These are phyloP conservation scores for Hypoxylon sp. DNA, from an alignment of 2,329 filamentous ascomycete genomes.

Conservation along the genomic window DNA sequence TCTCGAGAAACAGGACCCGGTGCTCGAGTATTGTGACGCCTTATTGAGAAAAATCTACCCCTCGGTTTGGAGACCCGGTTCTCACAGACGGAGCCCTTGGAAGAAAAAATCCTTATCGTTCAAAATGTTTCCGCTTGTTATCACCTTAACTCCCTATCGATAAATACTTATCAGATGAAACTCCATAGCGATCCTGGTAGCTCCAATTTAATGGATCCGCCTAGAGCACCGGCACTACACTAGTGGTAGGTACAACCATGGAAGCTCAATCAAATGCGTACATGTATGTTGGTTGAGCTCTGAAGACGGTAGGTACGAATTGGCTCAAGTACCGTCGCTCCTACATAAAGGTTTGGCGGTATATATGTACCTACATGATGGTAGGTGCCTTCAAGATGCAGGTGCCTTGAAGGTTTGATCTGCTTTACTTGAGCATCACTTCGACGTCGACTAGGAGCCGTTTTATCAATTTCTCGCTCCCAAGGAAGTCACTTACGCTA, in stretches of 20 bases:
- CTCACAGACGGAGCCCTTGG: background rate
- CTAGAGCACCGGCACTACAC: conserved; percentile 17
- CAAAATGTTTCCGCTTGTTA: conserved; percentile 31
- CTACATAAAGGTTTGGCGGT: conserved; percentile 1
- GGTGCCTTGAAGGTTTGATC: conserved; percentile 1
- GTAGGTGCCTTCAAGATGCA: background rate
- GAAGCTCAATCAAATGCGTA: conserved; percentile 10
- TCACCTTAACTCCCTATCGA: conserved; percentile 33
- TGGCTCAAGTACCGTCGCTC: conserved; percentile 10
- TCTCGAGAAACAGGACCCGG: background rate
- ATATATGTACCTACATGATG: conserved; percentile 1
- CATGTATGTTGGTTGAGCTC: conserved; percentile 19
- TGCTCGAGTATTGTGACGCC: conserved; percentile 11
- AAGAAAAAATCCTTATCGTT: conserved; percentile 48
- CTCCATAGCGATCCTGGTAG: background rate
- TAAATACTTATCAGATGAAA: conserved; percentile 37
- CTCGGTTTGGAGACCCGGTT: conserved; percentile 31
- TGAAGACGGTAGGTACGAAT: conserved; percentile 1
- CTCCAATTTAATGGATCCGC: conserved; percentile 16
- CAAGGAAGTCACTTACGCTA: background rate
- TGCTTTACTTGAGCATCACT: background rate
- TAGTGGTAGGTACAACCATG: conserved; percentile 12
- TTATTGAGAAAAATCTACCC: conserved; percentile 20
- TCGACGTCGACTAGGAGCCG: background rate
- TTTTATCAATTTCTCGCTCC: background rate